Percentiles rank a stretch among this genome's conserved stretches.
Conservation (phyloP, 164 flowering plant genomes). For the Umbellularia californica region DNA sequence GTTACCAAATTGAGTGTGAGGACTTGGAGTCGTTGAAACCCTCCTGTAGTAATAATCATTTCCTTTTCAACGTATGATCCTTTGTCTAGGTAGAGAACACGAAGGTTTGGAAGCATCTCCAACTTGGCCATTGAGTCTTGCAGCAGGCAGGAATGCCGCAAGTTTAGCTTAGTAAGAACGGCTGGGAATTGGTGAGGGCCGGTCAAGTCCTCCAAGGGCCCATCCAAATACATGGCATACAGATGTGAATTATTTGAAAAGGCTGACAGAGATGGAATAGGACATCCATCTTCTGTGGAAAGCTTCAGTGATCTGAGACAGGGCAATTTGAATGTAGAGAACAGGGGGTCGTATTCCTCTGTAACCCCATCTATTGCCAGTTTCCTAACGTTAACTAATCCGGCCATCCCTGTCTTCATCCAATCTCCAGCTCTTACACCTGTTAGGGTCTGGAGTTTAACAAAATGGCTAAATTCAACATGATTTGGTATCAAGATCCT, state of each 20-base stretch:
- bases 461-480: neutral
- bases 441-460: neutral
- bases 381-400: neutral
- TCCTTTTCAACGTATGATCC: constrained; percentile 15
- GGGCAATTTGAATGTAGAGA: neutral
- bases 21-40: neutral
- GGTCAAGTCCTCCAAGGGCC: neutral
- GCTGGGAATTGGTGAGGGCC: neutral
- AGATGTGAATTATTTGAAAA: neutral
- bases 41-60: neutral
- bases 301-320: neutral
- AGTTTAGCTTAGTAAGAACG: neutral
- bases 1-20: neutral
- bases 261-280: neutral
- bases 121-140: neutral
- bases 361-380: neutral
- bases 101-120: neutral
- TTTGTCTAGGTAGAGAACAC: neutral
- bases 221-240: neutral
- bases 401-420: neutral
- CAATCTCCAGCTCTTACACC: neutral
- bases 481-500: neutral
- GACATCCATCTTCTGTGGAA: neutral
- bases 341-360: neutral
- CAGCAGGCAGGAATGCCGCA: neutral